These are phyloP conservation scores for Pleurostoma richardsiae DNA, from an alignment of 2,329 filamentous ascomycete genomes.

Conservation along the genomic window DNA sequence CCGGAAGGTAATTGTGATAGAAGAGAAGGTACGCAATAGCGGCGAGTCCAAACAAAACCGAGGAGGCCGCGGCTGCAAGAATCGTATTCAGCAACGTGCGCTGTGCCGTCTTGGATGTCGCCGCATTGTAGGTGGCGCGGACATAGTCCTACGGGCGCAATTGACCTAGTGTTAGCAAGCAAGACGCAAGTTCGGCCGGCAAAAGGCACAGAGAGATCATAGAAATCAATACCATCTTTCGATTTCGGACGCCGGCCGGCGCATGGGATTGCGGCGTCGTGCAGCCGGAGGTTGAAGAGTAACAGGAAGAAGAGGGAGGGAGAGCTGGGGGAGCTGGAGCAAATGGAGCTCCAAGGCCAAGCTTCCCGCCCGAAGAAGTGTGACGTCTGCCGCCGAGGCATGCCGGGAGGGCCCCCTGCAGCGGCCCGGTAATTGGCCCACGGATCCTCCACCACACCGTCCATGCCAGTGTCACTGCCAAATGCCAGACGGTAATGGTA, in stretches of 20 bases:
- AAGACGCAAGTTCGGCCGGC: too few relatives aligned
- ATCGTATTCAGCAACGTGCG: constrained; percentile 41
- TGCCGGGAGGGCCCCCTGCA: background rate
- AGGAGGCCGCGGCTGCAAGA: constrained; percentile 36
- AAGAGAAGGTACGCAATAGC: constrained; percentile 45
- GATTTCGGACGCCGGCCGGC: background rate
- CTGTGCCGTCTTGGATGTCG: constrained; percentile 47
- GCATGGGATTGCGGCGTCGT: background rate
- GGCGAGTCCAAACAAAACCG: constrained; percentile 41
- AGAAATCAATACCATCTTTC: too few relatives aligned
- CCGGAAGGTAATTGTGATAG: constrained; percentile 52
- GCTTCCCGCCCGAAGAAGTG: background rate
- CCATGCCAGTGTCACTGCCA: background rate
- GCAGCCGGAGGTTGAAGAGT: background rate
- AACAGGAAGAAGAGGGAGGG: background rate
- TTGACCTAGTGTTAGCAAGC: too few relatives aligned
- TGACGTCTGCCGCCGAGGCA: background rate
- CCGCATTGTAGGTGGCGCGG: constrained; percentile 24
- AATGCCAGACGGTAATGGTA: background rate
- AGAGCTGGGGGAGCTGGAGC: background rate
- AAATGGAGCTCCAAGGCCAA: background rate
- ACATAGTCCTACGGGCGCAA: constrained; percentile 3
- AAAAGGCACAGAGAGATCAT: too few relatives aligned
- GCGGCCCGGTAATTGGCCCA: background rate
- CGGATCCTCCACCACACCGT: background rate